A percentile compares a stretch with the other conserved stretches of the same genome.
Evolutionary conservation across 1,284 basidiomycete species (phyloP).

Genomic region (Tylopilus sp.): DNA sequence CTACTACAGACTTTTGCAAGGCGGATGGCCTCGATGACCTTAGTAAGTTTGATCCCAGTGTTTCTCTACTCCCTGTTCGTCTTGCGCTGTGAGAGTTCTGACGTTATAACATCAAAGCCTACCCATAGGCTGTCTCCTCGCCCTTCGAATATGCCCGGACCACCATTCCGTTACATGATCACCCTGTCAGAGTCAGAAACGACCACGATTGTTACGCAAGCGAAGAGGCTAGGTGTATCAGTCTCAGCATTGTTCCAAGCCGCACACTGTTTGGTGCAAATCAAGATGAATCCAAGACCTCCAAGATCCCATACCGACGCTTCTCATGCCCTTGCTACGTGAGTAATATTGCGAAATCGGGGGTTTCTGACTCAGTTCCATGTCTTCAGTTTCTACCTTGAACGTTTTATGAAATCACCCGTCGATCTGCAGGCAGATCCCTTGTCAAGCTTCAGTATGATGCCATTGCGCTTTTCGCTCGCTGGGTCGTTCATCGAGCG

Average conservation of each 20-base stretch:
- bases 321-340: slow-evolving; percentile 18
- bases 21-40: slow-evolving; percentile 11
- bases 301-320: slow-evolving; percentile 28
- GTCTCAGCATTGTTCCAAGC: slow-evolving; percentile 31
- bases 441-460: no score
- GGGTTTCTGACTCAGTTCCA: no score
- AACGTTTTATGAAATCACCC: no score
- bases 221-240: slow-evolving; percentile 26
- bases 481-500: no score
- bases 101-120: slow-evolving; percentile 15
- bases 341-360: background rate
- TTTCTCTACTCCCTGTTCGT: no score
- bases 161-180: slow-evolving; percentile 15
- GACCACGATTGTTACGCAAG: slow-evolving; percentile 13
- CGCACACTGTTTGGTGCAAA: slow-evolving; percentile 30
- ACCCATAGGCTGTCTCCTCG: slow-evolving; percentile 17
- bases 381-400: no score
- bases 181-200: slow-evolving; percentile 22
- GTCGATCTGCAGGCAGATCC: no score
- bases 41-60: slow-evolving; percentile 14
- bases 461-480: no score
- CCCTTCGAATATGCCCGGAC: slow-evolving; percentile 21
- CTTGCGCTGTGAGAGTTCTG: no score
- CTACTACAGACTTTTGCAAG: slow-evolving; percentile 20
- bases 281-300: slow-evolving; percentile 35